phyloP scores from a whole-genome alignment of 2,329 filamentous ascomycete genomes.

The Coniochaeta ligniaria region DNA sequence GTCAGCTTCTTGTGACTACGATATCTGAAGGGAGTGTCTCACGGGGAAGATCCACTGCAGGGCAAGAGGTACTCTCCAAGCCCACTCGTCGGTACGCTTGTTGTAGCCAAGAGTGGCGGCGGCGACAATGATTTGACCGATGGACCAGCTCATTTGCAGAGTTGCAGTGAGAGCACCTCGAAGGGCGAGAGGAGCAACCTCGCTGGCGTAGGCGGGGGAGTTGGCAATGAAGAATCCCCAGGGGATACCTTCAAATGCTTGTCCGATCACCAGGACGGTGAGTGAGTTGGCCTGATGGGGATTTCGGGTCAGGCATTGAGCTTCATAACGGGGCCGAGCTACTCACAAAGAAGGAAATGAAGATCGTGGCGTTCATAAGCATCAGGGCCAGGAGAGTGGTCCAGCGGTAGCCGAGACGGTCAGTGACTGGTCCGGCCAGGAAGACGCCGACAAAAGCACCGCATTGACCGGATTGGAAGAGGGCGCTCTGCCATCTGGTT shows the following conservation, averaged over 20 bases:
- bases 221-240: constrained; percentile 54
- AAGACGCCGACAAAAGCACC: constrained; percentile 55
- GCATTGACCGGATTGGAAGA: constrained; percentile 46
- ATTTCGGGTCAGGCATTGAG: not conserved
- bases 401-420: constrained; percentile 51
- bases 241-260: constrained; percentile 36
- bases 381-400: constrained; percentile 49
- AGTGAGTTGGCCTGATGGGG: not conserved
- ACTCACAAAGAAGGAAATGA: constrained; percentile 34
- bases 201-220: constrained; percentile 53
- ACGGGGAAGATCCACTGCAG: constrained; percentile 51
- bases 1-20: not conserved
- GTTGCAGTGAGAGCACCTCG: constrained; percentile 53
- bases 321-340: not conserved
- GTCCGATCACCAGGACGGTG: constrained; percentile 20
- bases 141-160: constrained; percentile 61
- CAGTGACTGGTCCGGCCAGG: constrained; percentile 54
- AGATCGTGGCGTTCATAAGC: constrained; percentile 51
- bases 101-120: constrained; percentile 49
- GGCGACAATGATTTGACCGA: constrained; percentile 53
- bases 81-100: constrained; percentile 15
- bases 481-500: constrained; percentile 50
- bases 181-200: constrained; percentile 53
- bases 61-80: constrained; percentile 46
- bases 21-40: not conserved